Evolutionary conservation across 139 green algal species (phyloP).

Genomic region (Micractinium sp.): DNA sequence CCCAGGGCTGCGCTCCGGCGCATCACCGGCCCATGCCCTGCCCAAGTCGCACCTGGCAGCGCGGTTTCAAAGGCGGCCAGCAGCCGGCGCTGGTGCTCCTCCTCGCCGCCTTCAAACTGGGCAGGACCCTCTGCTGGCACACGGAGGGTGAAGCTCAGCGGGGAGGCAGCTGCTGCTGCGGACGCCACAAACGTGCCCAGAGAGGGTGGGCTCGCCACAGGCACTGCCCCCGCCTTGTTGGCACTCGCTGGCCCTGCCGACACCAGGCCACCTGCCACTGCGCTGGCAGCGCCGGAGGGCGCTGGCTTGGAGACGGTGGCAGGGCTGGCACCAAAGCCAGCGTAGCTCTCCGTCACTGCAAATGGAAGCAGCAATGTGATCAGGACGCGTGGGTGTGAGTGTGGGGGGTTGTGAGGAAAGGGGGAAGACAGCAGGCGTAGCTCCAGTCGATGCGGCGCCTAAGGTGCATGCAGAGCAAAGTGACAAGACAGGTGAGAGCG

Average conservation of each 20-base stretch:
- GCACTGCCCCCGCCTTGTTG: not conserved
- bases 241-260: not conserved
- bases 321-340: not conserved
- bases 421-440: not conserved
- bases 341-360: constrained; percentile 19
- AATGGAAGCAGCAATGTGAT: not conserved
- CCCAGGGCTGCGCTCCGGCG: not conserved
- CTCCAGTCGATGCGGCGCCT: too few species aligned
- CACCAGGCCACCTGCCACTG: not conserved
- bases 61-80: constrained; percentile 18
- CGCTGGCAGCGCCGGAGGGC: not conserved
- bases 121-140: not conserved
- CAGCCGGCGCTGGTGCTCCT: constrained; percentile 24
- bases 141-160: constrained; percentile 18
- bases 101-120: not conserved
- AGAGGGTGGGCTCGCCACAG: not conserved
- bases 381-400: not conserved
- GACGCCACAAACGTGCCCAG: not conserved
- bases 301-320: constrained; percentile 12
- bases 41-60: not conserved
- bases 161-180: not conserved
- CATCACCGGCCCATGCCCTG: not conserved
- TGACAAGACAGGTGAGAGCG: too few species aligned
- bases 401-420: too few species aligned
- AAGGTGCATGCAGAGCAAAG: too few species aligned